Conservation (phyloP, 495 filamentous ascomycete genomes). For the Trichoderma gamsii region DNA sequence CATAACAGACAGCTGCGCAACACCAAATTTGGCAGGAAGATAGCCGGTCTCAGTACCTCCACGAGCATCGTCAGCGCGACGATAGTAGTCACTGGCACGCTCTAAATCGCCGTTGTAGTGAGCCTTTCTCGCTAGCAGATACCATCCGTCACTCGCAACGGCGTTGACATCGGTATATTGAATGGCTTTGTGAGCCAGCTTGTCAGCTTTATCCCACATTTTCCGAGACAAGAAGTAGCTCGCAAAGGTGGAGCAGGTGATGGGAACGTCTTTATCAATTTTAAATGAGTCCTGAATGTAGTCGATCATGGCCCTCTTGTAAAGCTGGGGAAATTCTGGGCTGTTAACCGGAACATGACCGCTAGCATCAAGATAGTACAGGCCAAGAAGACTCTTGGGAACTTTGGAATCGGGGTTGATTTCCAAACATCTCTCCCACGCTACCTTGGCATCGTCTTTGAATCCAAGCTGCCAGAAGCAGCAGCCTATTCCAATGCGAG, state of each 20-base stretch:
- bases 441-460: conserved; percentile 83
- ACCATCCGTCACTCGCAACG: conserved; percentile 95
- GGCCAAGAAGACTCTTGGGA: conserved; percentile 80
- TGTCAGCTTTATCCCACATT: conserved; percentile 69
- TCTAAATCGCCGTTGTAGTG: conserved; percentile 65
- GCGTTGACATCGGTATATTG: conserved; percentile 91
- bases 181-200: conserved; percentile 84
- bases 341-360: conserved; percentile 67
- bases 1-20: conserved; percentile 77
- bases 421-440: conserved; percentile 84
- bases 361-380: conserved; percentile 80
- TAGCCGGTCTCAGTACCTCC: conserved; percentile 83
- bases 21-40: conserved; percentile 86
- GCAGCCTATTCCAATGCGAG: conserved; percentile 88
- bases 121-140: conserved; percentile 80
- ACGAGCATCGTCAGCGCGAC: conserved; percentile 78
- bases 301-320: conserved; percentile 88
- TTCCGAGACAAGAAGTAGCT: conserved; percentile 79
- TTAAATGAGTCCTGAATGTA: conserved; percentile 94
- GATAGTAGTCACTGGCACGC: conserved; percentile 74
- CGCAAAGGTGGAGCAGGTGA: conserved; percentile 85
- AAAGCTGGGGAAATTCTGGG: conserved; percentile 69
- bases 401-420: conserved; percentile 85
- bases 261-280: conserved; percentile 83
- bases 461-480: conserved; percentile 92